phyloP scores from a whole-genome alignment of 2,329 filamentous ascomycete species.

The Aspergillus floridensis region DNA sequence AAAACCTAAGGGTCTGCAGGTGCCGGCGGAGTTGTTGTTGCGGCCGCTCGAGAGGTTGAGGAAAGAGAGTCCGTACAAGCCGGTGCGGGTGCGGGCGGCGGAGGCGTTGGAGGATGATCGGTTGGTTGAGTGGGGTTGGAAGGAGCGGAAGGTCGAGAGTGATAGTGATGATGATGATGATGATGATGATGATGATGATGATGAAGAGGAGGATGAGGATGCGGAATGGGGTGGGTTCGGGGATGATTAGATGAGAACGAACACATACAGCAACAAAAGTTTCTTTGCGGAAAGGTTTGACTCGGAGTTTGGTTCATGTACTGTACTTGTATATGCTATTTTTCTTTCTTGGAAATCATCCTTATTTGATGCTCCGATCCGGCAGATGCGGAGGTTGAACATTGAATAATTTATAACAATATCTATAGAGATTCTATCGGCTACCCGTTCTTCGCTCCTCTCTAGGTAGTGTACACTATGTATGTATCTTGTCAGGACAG shows the following conservation, averaged over 20 bases:
- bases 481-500: neutral
- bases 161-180: conserved; percentile 50
- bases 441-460: neutral
- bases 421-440: neutral
- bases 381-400: neutral
- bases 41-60: conserved; percentile 46
- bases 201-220: conserved; percentile 49
- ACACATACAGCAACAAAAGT: neutral
- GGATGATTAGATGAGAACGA: conserved; percentile 46
- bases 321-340: neutral
- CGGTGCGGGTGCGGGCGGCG: conserved; percentile 65
- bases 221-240: conserved; percentile 67
- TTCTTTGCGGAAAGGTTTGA: neutral
- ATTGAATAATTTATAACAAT: conserved; percentile 5
- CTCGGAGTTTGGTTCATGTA: neutral
- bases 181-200: conserved; percentile 46
- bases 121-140: conserved; percentile 59
- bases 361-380: neutral
- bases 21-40: conserved; percentile 43
- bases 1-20: conserved; percentile 33
- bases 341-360: neutral
- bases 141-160: conserved; percentile 39
- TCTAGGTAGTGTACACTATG: neutral
- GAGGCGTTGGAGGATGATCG: conserved; percentile 73
- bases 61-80: conserved; percentile 62